phyloP scores from a whole-genome alignment of 768 basidiomycete genomes.

The Pluteus cervinus region DNA sequence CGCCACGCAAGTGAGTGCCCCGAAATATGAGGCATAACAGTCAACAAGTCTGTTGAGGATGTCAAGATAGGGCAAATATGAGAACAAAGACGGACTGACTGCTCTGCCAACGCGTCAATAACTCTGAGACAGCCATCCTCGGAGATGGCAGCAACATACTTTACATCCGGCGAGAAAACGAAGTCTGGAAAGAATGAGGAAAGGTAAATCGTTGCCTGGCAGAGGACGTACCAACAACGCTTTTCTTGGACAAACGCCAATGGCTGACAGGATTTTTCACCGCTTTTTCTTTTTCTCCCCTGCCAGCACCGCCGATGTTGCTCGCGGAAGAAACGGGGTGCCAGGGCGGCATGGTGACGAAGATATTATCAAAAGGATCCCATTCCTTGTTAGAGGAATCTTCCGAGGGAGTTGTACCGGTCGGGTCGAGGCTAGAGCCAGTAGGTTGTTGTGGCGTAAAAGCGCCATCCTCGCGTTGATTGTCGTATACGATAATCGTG shows the following conservation, averaged over 20 bases:
- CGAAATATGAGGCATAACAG: constrained; percentile 94
- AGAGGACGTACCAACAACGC: constrained; percentile 57
- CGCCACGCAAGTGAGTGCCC: constrained; percentile 79
- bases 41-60: constrained; percentile 66
- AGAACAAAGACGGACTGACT: constrained; percentile 40
- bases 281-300: constrained; percentile 62
- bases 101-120: constrained; percentile 82
- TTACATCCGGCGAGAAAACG: constrained; percentile 90
- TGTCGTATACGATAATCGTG: constrained; percentile 85
- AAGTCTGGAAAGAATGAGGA: constrained; percentile 49
- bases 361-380: constrained; percentile 73
- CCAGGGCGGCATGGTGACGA: constrained; percentile 84
- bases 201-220: neutral
- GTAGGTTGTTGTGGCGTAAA: constrained; percentile 61
- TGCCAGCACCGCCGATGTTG: constrained; percentile 24
- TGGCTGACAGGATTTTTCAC: constrained; percentile 88
- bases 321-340: constrained; percentile 55
- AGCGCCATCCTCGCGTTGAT: constrained; percentile 80
- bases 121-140: constrained; percentile 92
- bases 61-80: constrained; percentile 1
- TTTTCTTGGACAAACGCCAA: constrained; percentile 72
- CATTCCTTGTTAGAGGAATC: constrained; percentile 44
- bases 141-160: constrained; percentile 82
- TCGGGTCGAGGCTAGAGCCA: constrained; percentile 19
- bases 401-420: constrained; percentile 21